A percentile compares a stretch with the other conserved stretches of the same genome.
phyloP scores from a whole-genome alignment of 495 filamentous ascomycete species.

The Physcia stellaris region DNA sequence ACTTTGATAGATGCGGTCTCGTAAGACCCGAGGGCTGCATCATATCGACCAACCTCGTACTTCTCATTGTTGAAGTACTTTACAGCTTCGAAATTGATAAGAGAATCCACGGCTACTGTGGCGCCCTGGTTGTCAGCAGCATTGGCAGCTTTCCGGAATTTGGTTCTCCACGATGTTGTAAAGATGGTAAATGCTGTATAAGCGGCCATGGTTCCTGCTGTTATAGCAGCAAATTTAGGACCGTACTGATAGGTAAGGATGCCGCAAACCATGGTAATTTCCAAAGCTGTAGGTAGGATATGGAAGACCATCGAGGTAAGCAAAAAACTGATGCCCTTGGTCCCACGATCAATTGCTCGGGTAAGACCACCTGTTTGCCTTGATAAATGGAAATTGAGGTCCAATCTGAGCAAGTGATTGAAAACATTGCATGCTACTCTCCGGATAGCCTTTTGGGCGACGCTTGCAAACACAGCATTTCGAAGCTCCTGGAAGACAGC shows the following conservation, averaged over 20 bases:
- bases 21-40: constrained; percentile 71
- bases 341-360: constrained; percentile 88
- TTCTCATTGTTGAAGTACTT: constrained; percentile 99
- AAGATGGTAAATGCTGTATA: constrained; percentile 91
- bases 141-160: constrained; percentile 88
- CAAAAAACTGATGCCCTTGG: constrained; percentile 94
- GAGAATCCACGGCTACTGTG: constrained; percentile 86
- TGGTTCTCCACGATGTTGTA: constrained; percentile 93
- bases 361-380: constrained; percentile 92
- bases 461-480: constrained; percentile 92
- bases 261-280: constrained; percentile 91
- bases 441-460: constrained; percentile 92
- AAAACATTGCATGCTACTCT: constrained; percentile 86
- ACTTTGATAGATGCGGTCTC: constrained; percentile 94
- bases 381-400: constrained; percentile 84
- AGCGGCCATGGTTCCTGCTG: constrained; percentile 75
- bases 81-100: constrained; percentile 98
- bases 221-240: constrained; percentile 80
- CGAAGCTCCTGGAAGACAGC: constrained; percentile 80
- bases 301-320: constrained; percentile 98
- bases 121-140: constrained; percentile 91
- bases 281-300: constrained; percentile 82
- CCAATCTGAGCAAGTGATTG: constrained; percentile 73
- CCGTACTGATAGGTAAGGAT: constrained; percentile 93
- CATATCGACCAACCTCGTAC: constrained; percentile 83